Base-by-base conservation (phyloP, 1,139 yeast species). In the Suhomyces anneliseae region DNA sequence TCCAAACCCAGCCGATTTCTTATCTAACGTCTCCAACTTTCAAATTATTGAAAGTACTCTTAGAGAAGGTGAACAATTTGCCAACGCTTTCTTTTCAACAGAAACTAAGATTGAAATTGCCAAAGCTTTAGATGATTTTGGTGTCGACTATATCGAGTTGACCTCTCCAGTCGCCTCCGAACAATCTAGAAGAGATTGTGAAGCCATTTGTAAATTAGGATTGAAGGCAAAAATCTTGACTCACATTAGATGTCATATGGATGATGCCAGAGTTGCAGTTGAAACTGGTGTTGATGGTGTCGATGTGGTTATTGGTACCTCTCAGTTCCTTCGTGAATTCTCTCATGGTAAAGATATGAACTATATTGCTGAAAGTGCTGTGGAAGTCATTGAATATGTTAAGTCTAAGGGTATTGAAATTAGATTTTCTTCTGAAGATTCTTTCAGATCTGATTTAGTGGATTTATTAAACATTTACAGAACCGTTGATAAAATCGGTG, bases 311-410 rank as follows among this genome's bases (percentile, higher is more conserved):
- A 93, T 93, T 71, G 99, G 98, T 56, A 93, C 99, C 29, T 92
- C 98, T 15, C 96, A 89, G 69, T 93, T 90, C 69, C 78, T 93
- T 64, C 86, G 98, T 74, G 87, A 92, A 70, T 92, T 83, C 70
- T 88, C 97, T 19, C 98, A 93, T 69, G 99, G 99, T 67, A 93
- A 93, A 79, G 99, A 93, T 74, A 93, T 93, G 98, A 87, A 89
- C 70, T 93, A 93, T 76, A 93, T 93, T 69, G 96, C 98, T 63
- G 88, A 93, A 78, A 79, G 89, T 61, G 99, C 99, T 40, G 81
- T 93, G 57, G 98, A 93, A 72, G 99, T 93, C 53, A 93, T 93
- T 67, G 97, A 93, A 74, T 93, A 86, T 66, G 98, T 93, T 76
- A 93, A 93, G 81, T 85, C 95, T 50, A 93, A 93, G 75, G 96